A percentile compares a stretch with the other conserved stretches of the same genome.
Conservation (phyloP, 176 grass and related monocot genomes). For the Phyllostachys edulis region DNA sequence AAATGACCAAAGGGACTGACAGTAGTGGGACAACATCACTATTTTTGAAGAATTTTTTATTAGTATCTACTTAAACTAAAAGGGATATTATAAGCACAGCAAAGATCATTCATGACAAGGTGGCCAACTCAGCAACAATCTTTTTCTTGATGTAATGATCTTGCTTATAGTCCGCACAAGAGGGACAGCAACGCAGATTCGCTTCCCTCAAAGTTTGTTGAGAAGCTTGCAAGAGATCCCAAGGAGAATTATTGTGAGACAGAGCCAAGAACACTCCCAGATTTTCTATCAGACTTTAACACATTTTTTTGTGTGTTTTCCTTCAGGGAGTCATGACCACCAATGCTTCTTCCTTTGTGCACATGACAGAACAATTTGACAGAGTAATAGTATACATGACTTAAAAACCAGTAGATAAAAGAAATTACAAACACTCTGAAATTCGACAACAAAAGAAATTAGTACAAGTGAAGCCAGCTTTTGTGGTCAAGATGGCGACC, state of each 20-base stretch:
- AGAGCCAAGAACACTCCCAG: neutral
- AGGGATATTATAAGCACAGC: neutral
- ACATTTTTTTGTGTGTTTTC: neutral
- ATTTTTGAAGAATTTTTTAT: neutral
- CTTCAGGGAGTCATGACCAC: neutral
- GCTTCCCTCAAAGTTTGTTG: neutral
- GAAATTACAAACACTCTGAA: too few relatives aligned
- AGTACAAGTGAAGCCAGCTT: neutral
- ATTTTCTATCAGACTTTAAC: neutral
- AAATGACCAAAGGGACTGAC: neutral
- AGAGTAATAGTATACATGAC: neutral
- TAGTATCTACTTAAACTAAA: neutral
- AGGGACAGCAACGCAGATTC: neutral
- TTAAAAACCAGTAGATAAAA: neutral
- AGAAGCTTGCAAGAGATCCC: neutral
- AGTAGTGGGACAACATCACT: neutral
- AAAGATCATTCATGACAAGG: neutral
- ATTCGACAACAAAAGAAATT: neutral
- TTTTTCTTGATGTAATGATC: neutral
- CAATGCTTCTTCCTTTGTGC: conserved; percentile 12
- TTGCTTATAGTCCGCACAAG: neutral
- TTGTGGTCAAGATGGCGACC: conserved; percentile 27
- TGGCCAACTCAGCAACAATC: neutral
- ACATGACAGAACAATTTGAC: neutral
- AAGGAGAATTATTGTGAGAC: neutral